Evolutionary conservation across 257 asterid species (phyloP), one percentile per base, ranked within the genome.

Genomic region (Forsythia suspensa): DNA sequence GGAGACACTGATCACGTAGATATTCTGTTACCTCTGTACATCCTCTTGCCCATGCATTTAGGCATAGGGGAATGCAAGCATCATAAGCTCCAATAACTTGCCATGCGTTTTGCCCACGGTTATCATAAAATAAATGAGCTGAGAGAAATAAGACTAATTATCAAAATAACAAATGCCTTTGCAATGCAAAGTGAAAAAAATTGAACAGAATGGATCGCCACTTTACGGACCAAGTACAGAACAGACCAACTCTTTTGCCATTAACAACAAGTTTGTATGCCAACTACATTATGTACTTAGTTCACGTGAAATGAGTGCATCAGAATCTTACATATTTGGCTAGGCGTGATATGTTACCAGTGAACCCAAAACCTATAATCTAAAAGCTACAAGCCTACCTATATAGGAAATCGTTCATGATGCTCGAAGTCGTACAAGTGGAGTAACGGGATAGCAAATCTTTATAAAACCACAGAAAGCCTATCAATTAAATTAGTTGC

Each of bases 31-130:
- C 99, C 89, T 92, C 97, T 43, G 89, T 81, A 81, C 91, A 91
- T 44, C 95, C 92, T 88, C 99, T 92, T 66, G 96, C 96, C 99
- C 99, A 95, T 72, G 97, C 92, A 79, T 95, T 92, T 66, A 95
- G 86, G 85, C 98, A 95, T 80, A 95, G 77, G 29, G 97, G 94
- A 52, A 93, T 84, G 82, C 98, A 95, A 41, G 99, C 98, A 87
- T 93, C 99, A 84, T 95, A 95, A 72, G 98, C 92, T 79, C 93
- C 87, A 82, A 95, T 89, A 42, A 89, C 88, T 88, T 95, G 99
- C 93, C 96, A 93, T 59, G 96, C 97, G 74, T 90, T 92, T 83
- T 92, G 98, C 72, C 90, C 90, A 73, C 97, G 92, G 96, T 77
- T 73, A 75, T 79, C 72, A 71, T 55, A 82, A 81, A 73, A 67